Percentiles rank a stretch among this genome's conserved stretches.
Conservation (phyloP, 208 protist genomes). For the Wallacemonas rigidus region DNA sequence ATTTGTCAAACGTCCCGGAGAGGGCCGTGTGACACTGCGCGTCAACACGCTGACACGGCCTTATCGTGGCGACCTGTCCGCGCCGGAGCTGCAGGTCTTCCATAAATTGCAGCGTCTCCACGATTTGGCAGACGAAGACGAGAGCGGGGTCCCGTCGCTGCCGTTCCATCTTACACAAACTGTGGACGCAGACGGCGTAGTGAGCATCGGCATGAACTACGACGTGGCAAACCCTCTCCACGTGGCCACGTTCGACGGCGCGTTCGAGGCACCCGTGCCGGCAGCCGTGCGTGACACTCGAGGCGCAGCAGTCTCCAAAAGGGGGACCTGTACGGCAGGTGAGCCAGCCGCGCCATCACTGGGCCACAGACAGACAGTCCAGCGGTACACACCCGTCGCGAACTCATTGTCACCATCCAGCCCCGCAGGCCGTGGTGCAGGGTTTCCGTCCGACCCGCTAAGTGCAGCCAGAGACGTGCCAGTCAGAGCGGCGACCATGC, state of each 20-base stretch:
- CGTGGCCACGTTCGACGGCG: background rate
- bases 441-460: no score
- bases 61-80: background rate
- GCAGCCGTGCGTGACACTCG: background rate
- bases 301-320: no score
- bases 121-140: background rate
- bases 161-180: background rate
- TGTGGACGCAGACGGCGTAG: background rate
- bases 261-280: background rate
- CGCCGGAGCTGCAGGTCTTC: background rate
- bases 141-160: background rate
- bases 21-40: conserved; percentile 5
- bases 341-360: no score
- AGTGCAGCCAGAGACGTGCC: no score
- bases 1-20: background rate
- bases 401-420: no score
- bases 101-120: background rate
- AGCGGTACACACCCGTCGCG: no score
- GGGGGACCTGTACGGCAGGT: no score
- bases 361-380: no score
- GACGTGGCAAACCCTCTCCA: background rate
- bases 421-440: no score
- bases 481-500: background rate
- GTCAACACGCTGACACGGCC: background rate
- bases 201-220: conserved; percentile 4